A percentile compares a stretch with the other conserved stretches of the same genome.
phyloP scores from a whole-genome alignment of 192 early-diverging fungal species.

The Phycomyces blakesleeanus region DNA sequence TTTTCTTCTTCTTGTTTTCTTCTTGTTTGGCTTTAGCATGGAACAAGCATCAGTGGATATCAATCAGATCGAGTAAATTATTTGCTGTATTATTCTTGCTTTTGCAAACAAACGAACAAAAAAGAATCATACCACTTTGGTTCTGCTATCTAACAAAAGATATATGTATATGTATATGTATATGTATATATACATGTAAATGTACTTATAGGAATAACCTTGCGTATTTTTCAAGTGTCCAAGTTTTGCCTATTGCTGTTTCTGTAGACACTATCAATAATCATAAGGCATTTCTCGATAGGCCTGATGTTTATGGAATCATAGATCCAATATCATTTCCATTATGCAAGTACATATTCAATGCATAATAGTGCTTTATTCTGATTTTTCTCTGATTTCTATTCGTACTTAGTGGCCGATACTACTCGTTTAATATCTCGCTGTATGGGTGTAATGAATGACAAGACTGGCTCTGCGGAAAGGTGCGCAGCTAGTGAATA shows the following conservation, averaged over 20 bases:
- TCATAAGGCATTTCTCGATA: conserved; percentile 10
- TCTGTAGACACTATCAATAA: conserved; percentile 11
- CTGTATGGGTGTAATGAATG: conserved; percentile 9
- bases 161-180: no score
- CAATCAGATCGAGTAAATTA: conserved; percentile 7
- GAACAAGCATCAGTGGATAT: conserved; percentile 4
- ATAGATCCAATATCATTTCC: not conserved
- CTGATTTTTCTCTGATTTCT: not conserved
- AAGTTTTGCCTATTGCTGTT: conserved; percentile 4
- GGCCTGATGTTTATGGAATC: not conserved
- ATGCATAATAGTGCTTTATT: not conserved
- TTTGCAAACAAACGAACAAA: no score
- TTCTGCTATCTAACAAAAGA: no score
- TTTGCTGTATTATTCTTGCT: no score
- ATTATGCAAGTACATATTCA: conserved; percentile 6
- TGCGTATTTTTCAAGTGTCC: not conserved
- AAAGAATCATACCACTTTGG: no score
- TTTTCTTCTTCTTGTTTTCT: no score
- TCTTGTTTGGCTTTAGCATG: not conserved
- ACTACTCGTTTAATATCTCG: conserved; percentile 13
- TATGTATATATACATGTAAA: no score
- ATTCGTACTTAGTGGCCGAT: conserved; percentile 11
- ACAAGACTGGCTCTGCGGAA: conserved; percentile 2
- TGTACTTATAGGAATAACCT: not conserved
- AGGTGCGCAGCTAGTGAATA: not conserved